Evolutionary conservation across 208 protist species (phyloP), one percentile per base, ranked within the genome.

Genomic region (Acanthamoeba castellanii): DNA sequence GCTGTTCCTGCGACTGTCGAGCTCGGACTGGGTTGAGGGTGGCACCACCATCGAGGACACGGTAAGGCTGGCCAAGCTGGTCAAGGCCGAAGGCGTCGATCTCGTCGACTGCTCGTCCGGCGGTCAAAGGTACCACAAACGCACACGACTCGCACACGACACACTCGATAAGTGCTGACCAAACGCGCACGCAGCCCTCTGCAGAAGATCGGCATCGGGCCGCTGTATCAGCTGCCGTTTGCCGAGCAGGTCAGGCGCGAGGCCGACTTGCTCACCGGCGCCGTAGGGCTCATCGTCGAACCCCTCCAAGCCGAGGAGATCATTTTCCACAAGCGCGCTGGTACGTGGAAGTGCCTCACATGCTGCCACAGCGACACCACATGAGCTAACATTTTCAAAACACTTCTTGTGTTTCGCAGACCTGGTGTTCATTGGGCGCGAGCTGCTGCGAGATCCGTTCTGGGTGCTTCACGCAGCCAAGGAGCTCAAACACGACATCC

Each of bases 201-300:
- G 18, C 66, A 94, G 50, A 94, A 95, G 37, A 89, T 95, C 22
- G 9, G 8, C 3, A 16, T 92, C 8, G 76, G 55, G 22, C 94
- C 95, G 50, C 11, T 45, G 6, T 96, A 94, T 88, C 95, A 96
- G 92, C 76, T 97, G 18, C 94, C 92, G n/a, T 96, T 95, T 22
- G 27, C 96, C 9, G 85, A 97, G 22, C 18, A n/a, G 11, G 64
- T 96, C 25, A 95, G 70, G 30, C 78, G 90, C 32, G 52, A 68
- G 32, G 64, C 50, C 2, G 55, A 84, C 9, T n/a, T 97, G 4
- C 22, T 78, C 30, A 47, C 55, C 22, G 57, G 74, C 30, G 68
- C 96, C 2, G 96, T 97, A 52, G 96, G 96, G 66, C 52, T 82
- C 30, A 97, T 97, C 20, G 95, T 93, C 5, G 22, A 68, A 14